Base-by-base conservation (phyloP, 345 rosid species). In the Gossypium arboreum region DNA sequence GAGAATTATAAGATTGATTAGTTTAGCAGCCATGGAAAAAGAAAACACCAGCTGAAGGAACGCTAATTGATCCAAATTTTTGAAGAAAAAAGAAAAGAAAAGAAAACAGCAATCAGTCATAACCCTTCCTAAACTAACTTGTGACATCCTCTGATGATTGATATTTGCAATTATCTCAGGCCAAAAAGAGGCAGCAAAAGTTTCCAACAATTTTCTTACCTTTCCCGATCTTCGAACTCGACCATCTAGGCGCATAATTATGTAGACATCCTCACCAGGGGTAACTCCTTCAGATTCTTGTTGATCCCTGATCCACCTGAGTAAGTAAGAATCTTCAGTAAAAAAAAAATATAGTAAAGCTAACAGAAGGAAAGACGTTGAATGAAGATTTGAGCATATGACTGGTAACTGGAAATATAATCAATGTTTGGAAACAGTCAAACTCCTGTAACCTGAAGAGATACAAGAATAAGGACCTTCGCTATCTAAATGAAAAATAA, bases 261-360 rank as follows among this genome's bases (percentile, higher is more conserved):
- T 83, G 87, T 93, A 95, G 68, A 90, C 98, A 60, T 95, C 94
- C 83, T 89, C 94, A 0, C 96, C 97, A 0, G 96, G 97, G 51
- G 78, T 79, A 59, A 93, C 98, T 81, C 96, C 96, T 87, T 90
- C 97, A 24, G 97, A 88, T 80, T 83, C 82, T 66, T 95, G 98
- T 81, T 91, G 98, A 72, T 91, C 99, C 77, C 81, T 85, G 82
- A 93, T 89, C 99, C 96, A 90, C 86, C 99, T 95, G 80, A 81
- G 45, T 60, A 47, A 44, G 20, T 25, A 39, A 73, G 17, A 55
- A 71, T 34, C 64, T 63, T 73, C 34, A 72, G 48, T 73, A 58
- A 78, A 75, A 69, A 67, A 64, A 24, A 22, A 7, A 58, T 24
- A 22, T 44, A 3, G 55, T 4, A 41, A 39, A 68, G 29, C 25